phyloP scores from a whole-genome alignment of 805 yeast genomes.

The Lachancea mirantina region DNA sequence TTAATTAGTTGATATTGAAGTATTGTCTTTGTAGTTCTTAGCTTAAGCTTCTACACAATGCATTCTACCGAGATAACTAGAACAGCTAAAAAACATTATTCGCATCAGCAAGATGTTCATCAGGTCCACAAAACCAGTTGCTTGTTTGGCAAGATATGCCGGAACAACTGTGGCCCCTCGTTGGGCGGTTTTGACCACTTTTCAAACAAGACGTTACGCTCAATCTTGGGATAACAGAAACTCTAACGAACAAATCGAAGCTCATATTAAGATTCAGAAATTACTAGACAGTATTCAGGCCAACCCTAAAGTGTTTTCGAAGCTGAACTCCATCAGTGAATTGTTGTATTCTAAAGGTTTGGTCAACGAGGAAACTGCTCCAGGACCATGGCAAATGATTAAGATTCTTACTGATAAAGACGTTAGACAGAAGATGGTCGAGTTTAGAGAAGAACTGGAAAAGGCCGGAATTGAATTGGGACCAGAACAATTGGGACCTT shows the following conservation, averaged over 20 bases:
- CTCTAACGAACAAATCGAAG: slow-evolving; percentile 20
- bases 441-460: slow-evolving; percentile 21
- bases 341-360: slow-evolving; percentile 20
- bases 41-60: too few species aligned
- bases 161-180: too few species aligned
- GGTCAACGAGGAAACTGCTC: slow-evolving; percentile 13
- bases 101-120: too few species aligned
- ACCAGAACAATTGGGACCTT: slow-evolving; percentile 24
- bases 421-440: slow-evolving; percentile 20
- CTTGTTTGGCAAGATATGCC: too few species aligned
- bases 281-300: slow-evolving; percentile 21
- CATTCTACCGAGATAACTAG: too few species aligned
- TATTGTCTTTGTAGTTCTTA: too few species aligned
- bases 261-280: slow-evolving; percentile 22
- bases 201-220: slow-evolving; percentile 18
- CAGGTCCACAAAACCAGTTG: too few species aligned
- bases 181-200: too few species aligned
- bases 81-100: too few species aligned
- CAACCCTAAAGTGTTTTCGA: slow-evolving; percentile 17
- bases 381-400: slow-evolving; percentile 21
- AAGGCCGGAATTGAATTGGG: slow-evolving; percentile 23
- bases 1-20: too few species aligned
- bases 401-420: slow-evolving; percentile 25
- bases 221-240: slow-evolving; percentile 24
- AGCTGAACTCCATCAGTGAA: slow-evolving; percentile 16